A percentile compares a stretch with the other conserved stretches of the same genome.
These are phyloP conservation scores for Pleurotus tuoliensis DNA, from an alignment of 768 basidiomycete genomes.

Conservation along the genomic window DNA sequence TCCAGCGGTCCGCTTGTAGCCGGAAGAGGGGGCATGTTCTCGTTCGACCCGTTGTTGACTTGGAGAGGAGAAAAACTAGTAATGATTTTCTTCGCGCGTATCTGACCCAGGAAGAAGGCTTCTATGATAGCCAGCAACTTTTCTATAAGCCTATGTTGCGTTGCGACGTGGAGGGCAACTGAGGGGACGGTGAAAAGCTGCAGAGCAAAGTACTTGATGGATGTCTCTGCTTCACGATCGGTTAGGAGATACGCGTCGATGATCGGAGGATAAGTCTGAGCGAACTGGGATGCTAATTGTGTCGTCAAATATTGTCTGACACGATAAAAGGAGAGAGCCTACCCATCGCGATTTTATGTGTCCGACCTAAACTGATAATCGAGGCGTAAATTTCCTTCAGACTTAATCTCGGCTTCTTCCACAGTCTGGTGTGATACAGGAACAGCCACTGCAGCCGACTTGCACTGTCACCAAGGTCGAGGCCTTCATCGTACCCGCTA, in stretches of 20 bases:
- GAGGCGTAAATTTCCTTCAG: constrained; percentile 82
- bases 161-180: constrained; percentile 75
- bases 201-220: constrained; percentile 89
- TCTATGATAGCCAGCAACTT: constrained; percentile 81
- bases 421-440: constrained; percentile 77
- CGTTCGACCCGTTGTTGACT: constrained; percentile 5
- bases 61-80: constrained; percentile 27
- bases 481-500: constrained; percentile 4
- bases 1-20: constrained; percentile 41
- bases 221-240: constrained; percentile 93
- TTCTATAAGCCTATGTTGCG: constrained; percentile 67
- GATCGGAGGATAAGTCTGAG: constrained; percentile 78
- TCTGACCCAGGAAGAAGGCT: constrained; percentile 91
- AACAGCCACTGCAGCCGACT: constrained; percentile 68
- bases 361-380: constrained; percentile 63
- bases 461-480: not conserved
- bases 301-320: not conserved
- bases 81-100: constrained; percentile 65
- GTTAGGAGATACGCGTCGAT: constrained; percentile 90
- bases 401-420: constrained; percentile 80
- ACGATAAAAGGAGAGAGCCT: constrained; percentile 20
- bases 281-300: constrained; percentile 71
- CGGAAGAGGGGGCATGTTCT: constrained; percentile 10
- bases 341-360: constrained; percentile 80
- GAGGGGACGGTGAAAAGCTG: constrained; percentile 92